Evolutionary conservation across 768 basidiomycete genomes (phyloP).

Genomic region (Holtermanniella nyarrowii): DNA sequence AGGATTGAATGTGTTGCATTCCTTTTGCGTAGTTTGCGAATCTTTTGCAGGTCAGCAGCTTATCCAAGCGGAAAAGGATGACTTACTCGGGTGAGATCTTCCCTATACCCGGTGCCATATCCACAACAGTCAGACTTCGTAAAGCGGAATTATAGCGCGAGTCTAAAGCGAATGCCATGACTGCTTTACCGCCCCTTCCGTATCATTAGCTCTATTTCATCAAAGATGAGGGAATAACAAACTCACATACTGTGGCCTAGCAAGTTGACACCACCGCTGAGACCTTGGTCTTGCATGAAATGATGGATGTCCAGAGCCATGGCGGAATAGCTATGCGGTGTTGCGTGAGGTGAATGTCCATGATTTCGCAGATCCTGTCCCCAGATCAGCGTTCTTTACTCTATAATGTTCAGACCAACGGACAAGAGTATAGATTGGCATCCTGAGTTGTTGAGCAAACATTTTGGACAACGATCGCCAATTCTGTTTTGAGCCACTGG

Average conservation of each 20-base stretch:
- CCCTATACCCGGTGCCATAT: constrained; percentile 62
- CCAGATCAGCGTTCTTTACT: neutral
- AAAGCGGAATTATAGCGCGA: constrained; percentile 31
- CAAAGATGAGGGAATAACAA: neutral
- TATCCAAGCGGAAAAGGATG: neutral
- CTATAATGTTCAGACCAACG: constrained; percentile 15
- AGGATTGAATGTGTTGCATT: constrained; percentile 63
- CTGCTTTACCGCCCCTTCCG: constrained; percentile 63
- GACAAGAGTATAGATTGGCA: constrained; percentile 67
- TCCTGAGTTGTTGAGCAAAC: constrained; percentile 54
- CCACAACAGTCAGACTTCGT: constrained; percentile 52
- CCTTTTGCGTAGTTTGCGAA: constrained; percentile 57
- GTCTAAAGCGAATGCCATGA: constrained; percentile 40
- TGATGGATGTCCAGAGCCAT: constrained; percentile 71
- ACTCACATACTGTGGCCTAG: constrained; percentile 85
- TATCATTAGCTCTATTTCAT: constrained; percentile 3
- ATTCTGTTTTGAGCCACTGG: constrained; percentile 77
- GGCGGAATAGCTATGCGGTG: constrained; percentile 61
- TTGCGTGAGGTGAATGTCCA: constrained; percentile 64
- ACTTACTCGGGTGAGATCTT: constrained; percentile 50
- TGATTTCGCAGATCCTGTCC: constrained; percentile 82
- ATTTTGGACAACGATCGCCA: constrained; percentile 73
- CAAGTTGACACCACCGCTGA: constrained; percentile 52
- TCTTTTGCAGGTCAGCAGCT: constrained; percentile 16
- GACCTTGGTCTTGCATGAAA: constrained; percentile 51